Evolutionary conservation across 345 rosid genomes (phyloP).

Genomic region (Raphanus sativus): DNA sequence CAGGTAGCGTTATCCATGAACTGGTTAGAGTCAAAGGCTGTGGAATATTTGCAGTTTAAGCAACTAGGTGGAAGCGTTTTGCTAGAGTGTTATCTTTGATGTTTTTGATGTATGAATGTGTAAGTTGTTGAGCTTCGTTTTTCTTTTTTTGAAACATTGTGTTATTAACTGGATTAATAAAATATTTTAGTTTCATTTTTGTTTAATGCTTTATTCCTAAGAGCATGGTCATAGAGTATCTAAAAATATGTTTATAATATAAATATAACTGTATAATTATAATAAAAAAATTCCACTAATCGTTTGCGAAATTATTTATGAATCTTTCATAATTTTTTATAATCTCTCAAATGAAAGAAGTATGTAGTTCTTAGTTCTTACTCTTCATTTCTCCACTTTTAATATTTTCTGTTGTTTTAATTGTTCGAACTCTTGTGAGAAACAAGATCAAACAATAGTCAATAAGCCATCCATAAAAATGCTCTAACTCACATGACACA

Average conservation of each 20-base stretch:
- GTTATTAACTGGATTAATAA: neutral
- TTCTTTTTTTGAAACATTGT: neutral
- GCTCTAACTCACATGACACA: neutral
- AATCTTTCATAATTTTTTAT: neutral
- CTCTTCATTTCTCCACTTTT: neutral
- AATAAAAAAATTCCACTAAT: neutral
- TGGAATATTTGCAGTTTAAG: slow-evolving; percentile 51
- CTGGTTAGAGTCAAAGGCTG: slow-evolving; percentile 40
- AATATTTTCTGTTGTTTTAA: too few relatives aligned
- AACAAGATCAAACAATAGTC: neutral
- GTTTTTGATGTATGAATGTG: slow-evolving; percentile 15
- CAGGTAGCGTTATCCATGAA: slow-evolving; percentile 25
- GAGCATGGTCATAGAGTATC: neutral
- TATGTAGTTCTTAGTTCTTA: neutral
- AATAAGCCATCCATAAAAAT: neutral
- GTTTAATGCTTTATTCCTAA: neutral
- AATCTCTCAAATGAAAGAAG: neutral
- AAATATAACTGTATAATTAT: too few relatives aligned
- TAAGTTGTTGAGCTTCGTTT: neutral
- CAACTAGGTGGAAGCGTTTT: slow-evolving; percentile 46
- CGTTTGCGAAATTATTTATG: neutral
- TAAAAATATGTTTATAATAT: neutral
- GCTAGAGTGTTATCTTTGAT: slow-evolving; percentile 57
- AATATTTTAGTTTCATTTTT: neutral
- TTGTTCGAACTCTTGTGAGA: neutral